Evolutionary conservation across 2,329 filamentous ascomycete species (phyloP), one percentile per base, ranked within the genome.

Genomic region (Sclerotinia sclerotiorum): DNA sequence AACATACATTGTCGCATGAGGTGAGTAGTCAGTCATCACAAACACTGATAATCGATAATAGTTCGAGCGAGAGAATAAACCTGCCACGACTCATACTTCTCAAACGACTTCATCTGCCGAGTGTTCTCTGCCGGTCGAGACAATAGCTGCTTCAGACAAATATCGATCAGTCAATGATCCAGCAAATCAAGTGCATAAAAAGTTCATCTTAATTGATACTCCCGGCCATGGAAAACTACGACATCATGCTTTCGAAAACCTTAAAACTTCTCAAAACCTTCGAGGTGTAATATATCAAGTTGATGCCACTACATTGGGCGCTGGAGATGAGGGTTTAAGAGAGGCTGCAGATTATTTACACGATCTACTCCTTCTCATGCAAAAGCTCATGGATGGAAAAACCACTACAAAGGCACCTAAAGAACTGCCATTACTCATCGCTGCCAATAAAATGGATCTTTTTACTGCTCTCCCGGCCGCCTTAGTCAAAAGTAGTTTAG

Each of bases 171-270:
- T 82, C 35, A 87, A 90, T 75, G 89, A 92, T 77, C 84, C 86
- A 32, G 84, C 87, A 13, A 80, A 80, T 61, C 79, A 82, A 70
- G 74, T 79, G 3, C 88, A 90, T 77, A 88, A 86, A 72, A 90
- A 88, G 77, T 92, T 95, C 78, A 82, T 91, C 52, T 82, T 98
- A 46, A 82, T 92, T 76, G 95, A 99, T 81, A 98, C 94, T 0
- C 95, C 95, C 0, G 95, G 95, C 51, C 95, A 99, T 81, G 93
- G 93, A 75, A 99, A 99, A 81, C 87, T 99, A 69, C 92, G 95
- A 70, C 85, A 88, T 74, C 83, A 87, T 72, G 88, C 91, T 4
- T 82, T 90, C 69, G 79, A 82, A 54, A 81, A 80, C 65, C 80
- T 90, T 35, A 76, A 79, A 70, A 72, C 75, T 62, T 76, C 79